Conservation (phyloP, 2,329 filamentous ascomycete genomes). For the Anthostomella pinea region DNA sequence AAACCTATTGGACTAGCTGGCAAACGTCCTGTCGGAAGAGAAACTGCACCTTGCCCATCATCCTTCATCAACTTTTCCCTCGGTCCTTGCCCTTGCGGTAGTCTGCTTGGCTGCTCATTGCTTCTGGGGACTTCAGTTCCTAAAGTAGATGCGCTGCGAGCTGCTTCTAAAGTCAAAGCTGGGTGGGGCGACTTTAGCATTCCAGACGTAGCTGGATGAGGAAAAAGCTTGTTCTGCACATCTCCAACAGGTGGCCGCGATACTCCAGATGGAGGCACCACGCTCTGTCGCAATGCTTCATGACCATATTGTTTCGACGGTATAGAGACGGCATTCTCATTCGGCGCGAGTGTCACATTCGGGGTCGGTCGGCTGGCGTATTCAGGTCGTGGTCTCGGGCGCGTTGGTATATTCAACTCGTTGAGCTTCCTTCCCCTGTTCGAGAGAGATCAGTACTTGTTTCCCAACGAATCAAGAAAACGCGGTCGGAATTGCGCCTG, state of each 20-base stretch:
- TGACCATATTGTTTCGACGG: constrained; percentile 15
- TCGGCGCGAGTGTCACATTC: constrained; percentile 10
- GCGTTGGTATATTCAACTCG: constrained; percentile 51
- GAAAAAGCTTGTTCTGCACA: constrained; percentile 7
- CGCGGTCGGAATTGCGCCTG: constrained; percentile 9
- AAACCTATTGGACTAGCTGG: constrained; percentile 1
- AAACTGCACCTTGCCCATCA: constrained; percentile 3
- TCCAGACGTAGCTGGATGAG: constrained; percentile 2
- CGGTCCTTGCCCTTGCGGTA: constrained; percentile 1
- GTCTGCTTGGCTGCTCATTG: constrained; percentile 9
- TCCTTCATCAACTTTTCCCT: constrained; percentile 4
- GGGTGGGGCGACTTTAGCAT: constrained; percentile 4
- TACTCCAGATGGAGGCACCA: constrained; percentile 5
- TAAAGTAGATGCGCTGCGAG: constrained; percentile 1
- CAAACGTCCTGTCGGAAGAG: constrained; percentile 1
- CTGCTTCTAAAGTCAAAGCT: constrained; percentile 6
- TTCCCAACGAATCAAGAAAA: too few relatives aligned
- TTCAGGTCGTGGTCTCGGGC: constrained; percentile 45
- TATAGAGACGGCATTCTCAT: constrained; percentile 11
- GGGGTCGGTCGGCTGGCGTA: constrained; percentile 22
- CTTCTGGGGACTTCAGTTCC: constrained; percentile 3
- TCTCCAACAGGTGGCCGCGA: constrained; percentile 10
- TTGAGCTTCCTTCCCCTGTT: constrained; percentile 49
- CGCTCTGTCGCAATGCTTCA: constrained; percentile 9
- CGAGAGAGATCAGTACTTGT: too few relatives aligned